These are phyloP conservation scores for Globisporangium mamillatum DNA, from an alignment of 352 stramenopile genomes.

Conservation along the genomic window DNA sequence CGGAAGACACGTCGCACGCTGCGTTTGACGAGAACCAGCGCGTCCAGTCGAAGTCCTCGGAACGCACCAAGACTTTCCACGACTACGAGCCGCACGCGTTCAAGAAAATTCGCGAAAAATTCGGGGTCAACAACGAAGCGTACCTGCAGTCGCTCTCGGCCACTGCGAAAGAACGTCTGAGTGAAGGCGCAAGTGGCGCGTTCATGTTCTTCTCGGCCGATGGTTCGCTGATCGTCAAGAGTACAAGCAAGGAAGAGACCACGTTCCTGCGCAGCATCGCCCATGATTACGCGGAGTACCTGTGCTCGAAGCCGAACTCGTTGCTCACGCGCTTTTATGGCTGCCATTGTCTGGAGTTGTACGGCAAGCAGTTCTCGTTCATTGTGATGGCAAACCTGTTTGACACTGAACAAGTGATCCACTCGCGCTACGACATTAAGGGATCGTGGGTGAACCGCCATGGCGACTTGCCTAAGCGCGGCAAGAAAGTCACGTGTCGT, in stretches of 20 bases:
- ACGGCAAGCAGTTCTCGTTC: conserved; percentile 90
- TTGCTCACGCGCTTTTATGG: conserved; percentile 90
- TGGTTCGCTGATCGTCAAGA: conserved; percentile 90
- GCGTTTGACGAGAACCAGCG: conserved; percentile 75
- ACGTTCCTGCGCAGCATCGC: conserved; percentile 85
- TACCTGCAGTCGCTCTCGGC: conserved; percentile 82
- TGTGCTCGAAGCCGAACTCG: conserved; percentile 82
- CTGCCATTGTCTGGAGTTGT: conserved; percentile 88
- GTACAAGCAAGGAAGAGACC: conserved; percentile 85
- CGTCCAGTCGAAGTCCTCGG: conserved; percentile 62
- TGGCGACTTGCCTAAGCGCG: conserved; percentile 72
- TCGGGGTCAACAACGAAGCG: conserved; percentile 80
- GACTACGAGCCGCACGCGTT: conserved; percentile 88
- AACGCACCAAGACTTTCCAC: conserved; percentile 84
- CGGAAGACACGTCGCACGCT: conserved; percentile 32
- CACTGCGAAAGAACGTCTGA: conserved; percentile 86
- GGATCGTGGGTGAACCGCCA: conserved; percentile 88
- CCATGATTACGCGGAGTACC: conserved; percentile 83
- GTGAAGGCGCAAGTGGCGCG: conserved; percentile 83
- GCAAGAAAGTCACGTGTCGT: conserved; percentile 87
- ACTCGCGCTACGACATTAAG: conserved; percentile 91
- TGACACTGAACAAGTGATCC: conserved; percentile 84
- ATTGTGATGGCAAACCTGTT: conserved; percentile 93
- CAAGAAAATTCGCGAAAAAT: conserved; percentile 85
- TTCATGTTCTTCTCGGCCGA: conserved; percentile 93